These are phyloP conservation scores for Diaporthe destruens DNA, from an alignment of 2,329 filamentous ascomycete species.

Conservation along the genomic window DNA sequence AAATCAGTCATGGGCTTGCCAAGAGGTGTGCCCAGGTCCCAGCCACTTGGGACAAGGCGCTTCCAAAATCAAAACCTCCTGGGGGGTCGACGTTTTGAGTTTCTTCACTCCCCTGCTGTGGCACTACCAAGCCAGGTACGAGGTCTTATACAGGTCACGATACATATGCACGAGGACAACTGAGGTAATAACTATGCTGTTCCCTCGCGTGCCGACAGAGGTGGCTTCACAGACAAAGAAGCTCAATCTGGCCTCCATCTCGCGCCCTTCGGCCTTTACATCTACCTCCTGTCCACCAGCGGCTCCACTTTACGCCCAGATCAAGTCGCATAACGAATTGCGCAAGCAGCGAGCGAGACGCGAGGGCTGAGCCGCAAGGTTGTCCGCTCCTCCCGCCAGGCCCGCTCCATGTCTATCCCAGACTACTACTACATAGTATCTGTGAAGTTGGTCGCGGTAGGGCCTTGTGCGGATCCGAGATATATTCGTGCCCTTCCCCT, in stretches of 20 bases:
- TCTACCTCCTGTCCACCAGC: conserved; percentile 10
- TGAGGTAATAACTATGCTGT: conserved; percentile 3
- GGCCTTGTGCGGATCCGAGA: conserved; percentile 23
- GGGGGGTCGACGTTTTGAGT: background rate
- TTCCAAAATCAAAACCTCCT: conserved; percentile 18
- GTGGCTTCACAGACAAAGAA: conserved; percentile 7
- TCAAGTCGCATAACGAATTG: conserved; percentile 33
- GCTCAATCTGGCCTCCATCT: conserved; percentile 13
- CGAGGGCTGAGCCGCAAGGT: conserved; percentile 15
- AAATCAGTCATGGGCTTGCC: too few species aligned
- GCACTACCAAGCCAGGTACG: background rate
- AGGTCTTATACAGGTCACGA: background rate
- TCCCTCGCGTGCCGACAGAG: conserved; percentile 27
- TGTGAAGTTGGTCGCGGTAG: background rate
- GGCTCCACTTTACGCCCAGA: conserved; percentile 24
- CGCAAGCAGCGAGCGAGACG: conserved; percentile 33
- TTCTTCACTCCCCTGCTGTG: background rate
- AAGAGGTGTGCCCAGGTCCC: conserved; percentile 30
- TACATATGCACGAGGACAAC: conserved; percentile 12
- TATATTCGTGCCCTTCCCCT: conserved; percentile 22
- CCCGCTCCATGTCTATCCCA: background rate
- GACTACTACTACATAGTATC: too few species aligned
- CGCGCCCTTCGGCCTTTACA: conserved; percentile 33
- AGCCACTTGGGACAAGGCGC: conserved; percentile 31
- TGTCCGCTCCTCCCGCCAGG: background rate